These are phyloP conservation scores for Capronia epimyces DNA, from an alignment of 2,329 filamentous ascomycete genomes.

Conservation along the genomic window DNA sequence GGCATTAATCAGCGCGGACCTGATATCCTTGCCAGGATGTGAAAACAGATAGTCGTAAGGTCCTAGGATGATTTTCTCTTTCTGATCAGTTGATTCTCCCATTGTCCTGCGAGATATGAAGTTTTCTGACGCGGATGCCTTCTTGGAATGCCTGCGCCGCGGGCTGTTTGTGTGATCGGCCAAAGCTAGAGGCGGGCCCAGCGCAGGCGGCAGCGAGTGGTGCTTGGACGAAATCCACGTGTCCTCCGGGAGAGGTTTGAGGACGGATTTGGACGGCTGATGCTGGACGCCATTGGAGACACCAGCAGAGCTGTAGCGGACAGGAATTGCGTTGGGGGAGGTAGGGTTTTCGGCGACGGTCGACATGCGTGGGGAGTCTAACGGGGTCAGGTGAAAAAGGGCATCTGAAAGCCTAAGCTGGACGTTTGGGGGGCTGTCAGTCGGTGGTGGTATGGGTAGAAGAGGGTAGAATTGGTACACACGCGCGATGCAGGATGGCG, in stretches of 20 bases:
- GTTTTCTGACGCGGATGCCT: constrained; percentile 21
- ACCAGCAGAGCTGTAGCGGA: constrained; percentile 64
- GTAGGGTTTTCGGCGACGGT: constrained; percentile 27
- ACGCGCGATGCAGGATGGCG: background rate
- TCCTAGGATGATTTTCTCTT: constrained; percentile 41
- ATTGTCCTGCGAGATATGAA: constrained; percentile 3
- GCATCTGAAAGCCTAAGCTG: constrained; percentile 15
- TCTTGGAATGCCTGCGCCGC: constrained; percentile 25
- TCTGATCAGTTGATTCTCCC: constrained; percentile 31
- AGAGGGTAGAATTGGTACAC: no score
- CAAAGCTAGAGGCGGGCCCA: constrained; percentile 6
- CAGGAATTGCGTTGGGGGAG: constrained; percentile 64
- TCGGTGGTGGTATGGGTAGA: background rate
- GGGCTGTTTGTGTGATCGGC: constrained; percentile 21
- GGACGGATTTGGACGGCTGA: constrained; percentile 36
- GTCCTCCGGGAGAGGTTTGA: constrained; percentile 55
- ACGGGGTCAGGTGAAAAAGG: background rate
- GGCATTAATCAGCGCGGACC: constrained; percentile 41
- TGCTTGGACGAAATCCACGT: constrained; percentile 52
- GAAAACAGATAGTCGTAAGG: constrained; percentile 44
- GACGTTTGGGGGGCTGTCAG: background rate
- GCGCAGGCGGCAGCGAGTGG: constrained; percentile 13
- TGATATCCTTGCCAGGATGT: constrained; percentile 44
- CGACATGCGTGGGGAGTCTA: constrained; percentile 11
- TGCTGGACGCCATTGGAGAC: constrained; percentile 36